These are phyloP conservation scores for Pneumocystis jirovecii DNA, from an alignment of 1,139 yeast species.

Conservation along the genomic window DNA sequence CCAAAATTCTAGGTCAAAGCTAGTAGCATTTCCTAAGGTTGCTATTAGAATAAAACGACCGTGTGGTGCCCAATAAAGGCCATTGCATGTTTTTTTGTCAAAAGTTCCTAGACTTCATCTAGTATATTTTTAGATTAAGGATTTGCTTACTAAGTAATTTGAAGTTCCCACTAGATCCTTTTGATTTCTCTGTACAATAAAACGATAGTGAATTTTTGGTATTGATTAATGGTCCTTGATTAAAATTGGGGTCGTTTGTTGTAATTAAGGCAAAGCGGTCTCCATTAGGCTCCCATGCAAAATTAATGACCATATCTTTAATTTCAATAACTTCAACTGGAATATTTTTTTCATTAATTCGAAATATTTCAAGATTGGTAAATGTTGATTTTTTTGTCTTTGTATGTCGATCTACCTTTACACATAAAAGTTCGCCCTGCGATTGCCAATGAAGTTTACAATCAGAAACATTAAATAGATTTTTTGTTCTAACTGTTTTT, in stretches of 20 bases:
- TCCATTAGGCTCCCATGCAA: conserved; percentile 93
- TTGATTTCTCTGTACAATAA: conserved; percentile 60
- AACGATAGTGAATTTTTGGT: conserved; percentile 53
- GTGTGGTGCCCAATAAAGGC: conserved; percentile 78
- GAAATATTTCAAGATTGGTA: conserved; percentile 87
- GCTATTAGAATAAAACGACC: conserved; percentile 82
- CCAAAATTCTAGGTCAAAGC: conserved; percentile 66
- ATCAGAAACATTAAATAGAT: conserved; percentile 85
- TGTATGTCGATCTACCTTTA: conserved; percentile 93
- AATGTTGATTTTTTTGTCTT: conserved; percentile 71
- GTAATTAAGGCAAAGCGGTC: conserved; percentile 76
- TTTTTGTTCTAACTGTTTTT: conserved; percentile 73
- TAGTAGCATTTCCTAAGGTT: conserved; percentile 42
- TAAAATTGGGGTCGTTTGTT: conserved; percentile 21
- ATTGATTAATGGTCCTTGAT: conserved; percentile 13
- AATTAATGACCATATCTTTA: conserved; percentile 73
- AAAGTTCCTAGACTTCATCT: conserved; percentile 27
- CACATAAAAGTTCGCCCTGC: conserved; percentile 70
- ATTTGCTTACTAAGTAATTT: conserved; percentile 25
- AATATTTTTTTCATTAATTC: conserved; percentile 69
- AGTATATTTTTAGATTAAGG: background rate
- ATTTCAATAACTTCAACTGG: conserved; percentile 92
- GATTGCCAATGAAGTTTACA: conserved; percentile 93
- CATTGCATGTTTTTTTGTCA: conserved; percentile 53
- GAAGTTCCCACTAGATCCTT: conserved; percentile 41